Conservation (phyloP, 371 early-diverging fungal genomes). For the Rozella allomycis region DNA sequence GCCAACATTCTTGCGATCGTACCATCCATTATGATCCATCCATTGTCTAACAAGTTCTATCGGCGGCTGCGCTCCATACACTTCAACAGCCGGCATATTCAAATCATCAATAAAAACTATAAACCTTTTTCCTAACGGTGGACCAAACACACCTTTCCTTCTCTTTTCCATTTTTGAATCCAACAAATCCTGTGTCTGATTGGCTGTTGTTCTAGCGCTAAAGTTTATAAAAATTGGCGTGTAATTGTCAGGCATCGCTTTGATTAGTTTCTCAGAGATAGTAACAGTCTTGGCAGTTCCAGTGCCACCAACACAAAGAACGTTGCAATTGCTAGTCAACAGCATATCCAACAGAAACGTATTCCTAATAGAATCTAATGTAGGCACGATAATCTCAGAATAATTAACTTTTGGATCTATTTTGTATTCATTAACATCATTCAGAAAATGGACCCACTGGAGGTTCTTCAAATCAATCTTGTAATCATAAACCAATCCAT, state of each 20-base stretch:
- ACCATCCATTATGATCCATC: conserved; percentile 32
- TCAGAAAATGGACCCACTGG: conserved; percentile 26
- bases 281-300: conserved; percentile 34
- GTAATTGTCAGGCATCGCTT: conserved; percentile 13
- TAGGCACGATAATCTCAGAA: conserved; percentile 21
- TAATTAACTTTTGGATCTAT: too few species aligned
- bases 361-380: conserved; percentile 32
- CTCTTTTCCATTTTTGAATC: conserved; percentile 32
- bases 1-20: conserved; percentile 30
- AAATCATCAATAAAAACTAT: conserved; percentile 31
- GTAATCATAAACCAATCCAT: conserved; percentile 21
- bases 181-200: conserved; percentile 32
- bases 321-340: conserved; percentile 18
- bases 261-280: conserved; percentile 24
- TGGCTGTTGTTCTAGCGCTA: conserved; percentile 29
- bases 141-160: conserved; percentile 34
- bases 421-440: neutral
- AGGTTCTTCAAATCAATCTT: conserved; percentile 11
- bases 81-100: conserved; percentile 33
- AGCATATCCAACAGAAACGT: conserved; percentile 21
- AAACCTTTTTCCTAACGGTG: conserved; percentile 27
- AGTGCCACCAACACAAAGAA: conserved; percentile 28
- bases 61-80: conserved; percentile 34
- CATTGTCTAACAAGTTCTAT: conserved; percentile 33
- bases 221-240: conserved; percentile 30